Percentiles rank a stretch among this genome's conserved stretches.
Evolutionary conservation across 768 basidiomycete genomes (phyloP).

Genomic region (Leccinellum luteum): DNA sequence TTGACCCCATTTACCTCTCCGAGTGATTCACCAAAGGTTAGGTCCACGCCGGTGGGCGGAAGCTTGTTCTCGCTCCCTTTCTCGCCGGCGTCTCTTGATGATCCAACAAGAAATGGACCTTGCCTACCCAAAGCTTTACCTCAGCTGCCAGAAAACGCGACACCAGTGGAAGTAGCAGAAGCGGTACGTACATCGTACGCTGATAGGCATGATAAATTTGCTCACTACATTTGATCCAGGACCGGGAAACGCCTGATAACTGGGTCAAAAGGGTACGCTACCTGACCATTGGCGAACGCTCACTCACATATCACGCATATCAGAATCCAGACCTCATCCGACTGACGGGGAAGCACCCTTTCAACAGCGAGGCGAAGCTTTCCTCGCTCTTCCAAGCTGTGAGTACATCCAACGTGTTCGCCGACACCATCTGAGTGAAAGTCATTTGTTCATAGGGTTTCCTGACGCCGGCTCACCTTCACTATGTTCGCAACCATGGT

Average conservation of each 20-base stretch:
- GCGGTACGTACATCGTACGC: slow-evolving; percentile 12
- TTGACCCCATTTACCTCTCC: slow-evolving; percentile 12
- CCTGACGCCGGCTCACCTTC: slow-evolving; percentile 50
- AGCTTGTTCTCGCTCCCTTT: slow-evolving; percentile 16
- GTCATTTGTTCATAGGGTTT: slow-evolving; percentile 38
- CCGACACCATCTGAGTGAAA: neutral
- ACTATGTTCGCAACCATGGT: slow-evolving; percentile 65
- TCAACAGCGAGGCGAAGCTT: slow-evolving; percentile 54
- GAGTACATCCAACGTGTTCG: slow-evolving; percentile 2
- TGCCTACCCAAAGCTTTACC: slow-evolving; percentile 21
- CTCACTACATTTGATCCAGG: slow-evolving; percentile 16
- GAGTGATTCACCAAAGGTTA: neutral
- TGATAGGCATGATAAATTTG: neutral
- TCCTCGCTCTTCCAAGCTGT: slow-evolving; percentile 41
- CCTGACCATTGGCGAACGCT: neutral
- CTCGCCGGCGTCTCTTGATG: slow-evolving; percentile 15
- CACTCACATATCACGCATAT: neutral
- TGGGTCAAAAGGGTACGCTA: slow-evolving; percentile 36
- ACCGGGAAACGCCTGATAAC: slow-evolving; percentile 38
- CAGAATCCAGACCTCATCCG: slow-evolving; percentile 42
- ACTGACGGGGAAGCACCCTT: slow-evolving; percentile 59
- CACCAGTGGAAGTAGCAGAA: slow-evolving; percentile 20
- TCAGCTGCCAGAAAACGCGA: slow-evolving; percentile 22
- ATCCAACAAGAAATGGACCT: slow-evolving; percentile 21
- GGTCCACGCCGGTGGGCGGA: neutral